A percentile compares a stretch with the other conserved stretches of the same genome.
Evolutionary conservation across 176 grass and related monocot species (phyloP).

Genomic region (Puya raimondii): DNA sequence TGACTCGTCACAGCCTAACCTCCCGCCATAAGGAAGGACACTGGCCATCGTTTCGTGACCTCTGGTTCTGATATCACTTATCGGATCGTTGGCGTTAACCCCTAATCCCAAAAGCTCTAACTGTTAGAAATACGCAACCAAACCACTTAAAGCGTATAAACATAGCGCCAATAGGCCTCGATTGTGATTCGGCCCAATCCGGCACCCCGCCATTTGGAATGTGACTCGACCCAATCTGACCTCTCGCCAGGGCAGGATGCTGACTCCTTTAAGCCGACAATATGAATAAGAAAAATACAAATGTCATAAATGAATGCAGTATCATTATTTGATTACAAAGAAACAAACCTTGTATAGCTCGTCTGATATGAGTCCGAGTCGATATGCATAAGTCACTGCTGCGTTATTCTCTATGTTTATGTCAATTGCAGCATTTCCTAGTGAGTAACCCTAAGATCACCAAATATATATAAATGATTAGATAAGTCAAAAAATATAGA

Average conservation of each 20-base stretch:
- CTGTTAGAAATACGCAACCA: too few species aligned
- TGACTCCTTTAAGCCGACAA: too few species aligned
- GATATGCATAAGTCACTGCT: slow-evolving; percentile 38
- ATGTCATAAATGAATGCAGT: not conserved
- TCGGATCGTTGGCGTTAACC: too few species aligned
- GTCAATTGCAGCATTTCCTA: slow-evolving; percentile 49
- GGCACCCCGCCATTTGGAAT: not conserved
- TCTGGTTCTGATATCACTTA: too few species aligned
- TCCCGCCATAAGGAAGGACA: too few species aligned
- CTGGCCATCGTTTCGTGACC: too few species aligned
- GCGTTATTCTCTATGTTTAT: slow-evolving; percentile 43
- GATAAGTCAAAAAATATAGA: not conserved
- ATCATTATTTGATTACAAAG: not conserved
- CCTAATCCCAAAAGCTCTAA: too few species aligned
- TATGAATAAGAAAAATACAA: not conserved
- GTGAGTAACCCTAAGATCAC: slow-evolving; percentile 40
- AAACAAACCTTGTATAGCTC: slow-evolving; percentile 41
- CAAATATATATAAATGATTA: not conserved
- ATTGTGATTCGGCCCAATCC: not conserved
- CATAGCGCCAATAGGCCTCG: not conserved
- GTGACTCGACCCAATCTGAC: too few species aligned
- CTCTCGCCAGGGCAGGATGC: too few species aligned
- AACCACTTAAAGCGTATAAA: too few species aligned
- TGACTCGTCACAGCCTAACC: too few species aligned
- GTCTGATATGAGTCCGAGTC: slow-evolving; percentile 54